Conservation (phyloP, 495 filamentous ascomycete species). For the Xylaria scruposa region DNA sequence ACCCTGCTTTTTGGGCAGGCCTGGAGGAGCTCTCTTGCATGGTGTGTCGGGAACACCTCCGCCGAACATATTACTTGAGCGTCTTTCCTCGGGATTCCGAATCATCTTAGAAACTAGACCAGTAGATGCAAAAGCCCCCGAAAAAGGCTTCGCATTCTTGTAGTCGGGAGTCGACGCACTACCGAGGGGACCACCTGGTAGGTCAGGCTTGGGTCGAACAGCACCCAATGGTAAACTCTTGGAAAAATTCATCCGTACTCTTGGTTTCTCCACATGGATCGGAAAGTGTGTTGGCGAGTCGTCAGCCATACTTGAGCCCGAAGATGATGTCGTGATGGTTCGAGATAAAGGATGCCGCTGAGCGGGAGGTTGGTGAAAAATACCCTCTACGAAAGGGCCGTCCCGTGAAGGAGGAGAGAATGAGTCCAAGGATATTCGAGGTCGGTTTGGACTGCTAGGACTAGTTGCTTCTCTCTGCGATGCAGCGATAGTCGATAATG, state of each 20-base stretch:
- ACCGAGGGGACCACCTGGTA: constrained; percentile 9
- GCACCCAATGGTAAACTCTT: constrained; percentile 72
- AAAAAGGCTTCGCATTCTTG: constrained; percentile 80
- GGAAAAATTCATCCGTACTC: constrained; percentile 69
- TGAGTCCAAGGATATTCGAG: constrained; percentile 79
- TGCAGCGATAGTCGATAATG: constrained; percentile 41
- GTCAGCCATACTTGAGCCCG: constrained; percentile 74
- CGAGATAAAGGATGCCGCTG: constrained; percentile 87
- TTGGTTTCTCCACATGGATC: constrained; percentile 56
- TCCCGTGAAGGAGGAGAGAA: constrained; percentile 67
- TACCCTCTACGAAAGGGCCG: constrained; percentile 64
- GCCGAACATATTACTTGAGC: constrained; percentile 25
- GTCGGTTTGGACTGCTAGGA: constrained; percentile 59
- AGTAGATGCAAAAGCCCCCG: constrained; percentile 90
- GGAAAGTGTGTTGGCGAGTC: constrained; percentile 76
- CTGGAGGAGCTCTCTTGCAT: constrained; percentile 65
- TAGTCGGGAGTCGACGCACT: constrained; percentile 83
- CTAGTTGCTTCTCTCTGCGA: constrained; percentile 57
- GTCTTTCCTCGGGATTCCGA: constrained; percentile 58
- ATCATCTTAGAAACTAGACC: constrained; percentile 89
- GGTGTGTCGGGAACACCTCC: constrained; percentile 86
- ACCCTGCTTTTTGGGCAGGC: constrained; percentile 55
- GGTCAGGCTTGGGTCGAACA: constrained; percentile 32
- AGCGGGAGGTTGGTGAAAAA: constrained; percentile 57
- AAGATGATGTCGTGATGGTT: constrained; percentile 83